phyloP scores from a whole-genome alignment of 2,329 filamentous ascomycete genomes.

The Trichoderma oligosporum region DNA sequence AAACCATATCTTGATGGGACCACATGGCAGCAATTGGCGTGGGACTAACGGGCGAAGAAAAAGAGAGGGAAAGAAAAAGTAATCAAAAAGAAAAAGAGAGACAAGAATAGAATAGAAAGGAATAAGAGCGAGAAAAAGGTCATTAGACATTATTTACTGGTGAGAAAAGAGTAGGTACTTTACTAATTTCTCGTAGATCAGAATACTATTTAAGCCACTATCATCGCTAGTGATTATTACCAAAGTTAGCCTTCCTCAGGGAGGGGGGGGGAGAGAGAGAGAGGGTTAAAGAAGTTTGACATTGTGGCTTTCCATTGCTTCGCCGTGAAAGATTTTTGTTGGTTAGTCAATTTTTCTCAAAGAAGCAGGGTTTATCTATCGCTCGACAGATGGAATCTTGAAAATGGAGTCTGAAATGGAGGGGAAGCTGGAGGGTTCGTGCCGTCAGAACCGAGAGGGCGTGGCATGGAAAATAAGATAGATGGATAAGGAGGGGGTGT shows the following conservation, averaged over 20 bases:
- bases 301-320: background rate
- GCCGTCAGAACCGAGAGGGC: conserved; percentile 19
- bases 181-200: background rate
- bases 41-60: background rate
- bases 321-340: background rate
- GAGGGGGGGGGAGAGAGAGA: too few relatives aligned
- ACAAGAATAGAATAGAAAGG: too few relatives aligned
- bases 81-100: background rate
- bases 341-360: conserved; percentile 5
- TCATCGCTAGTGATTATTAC: background rate
- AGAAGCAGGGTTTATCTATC: background rate
- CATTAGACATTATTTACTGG: too few relatives aligned
- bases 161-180: too few relatives aligned
- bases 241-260: too few relatives aligned
- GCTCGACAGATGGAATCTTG: background rate
- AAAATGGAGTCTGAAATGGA: background rate
- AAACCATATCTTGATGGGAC: conserved; percentile 9
- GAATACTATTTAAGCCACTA: background rate
- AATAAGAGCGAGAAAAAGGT: too few relatives aligned
- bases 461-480: conserved; percentile 6
- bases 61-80: background rate
- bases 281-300: background rate
- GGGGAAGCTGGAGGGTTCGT: conserved; percentile 11
- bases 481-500: conserved; percentile 2
- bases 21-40: background rate